Base-by-base conservation (phyloP, 2,329 filamentous ascomycete species). In the Dryadomyces quercivorus region DNA sequence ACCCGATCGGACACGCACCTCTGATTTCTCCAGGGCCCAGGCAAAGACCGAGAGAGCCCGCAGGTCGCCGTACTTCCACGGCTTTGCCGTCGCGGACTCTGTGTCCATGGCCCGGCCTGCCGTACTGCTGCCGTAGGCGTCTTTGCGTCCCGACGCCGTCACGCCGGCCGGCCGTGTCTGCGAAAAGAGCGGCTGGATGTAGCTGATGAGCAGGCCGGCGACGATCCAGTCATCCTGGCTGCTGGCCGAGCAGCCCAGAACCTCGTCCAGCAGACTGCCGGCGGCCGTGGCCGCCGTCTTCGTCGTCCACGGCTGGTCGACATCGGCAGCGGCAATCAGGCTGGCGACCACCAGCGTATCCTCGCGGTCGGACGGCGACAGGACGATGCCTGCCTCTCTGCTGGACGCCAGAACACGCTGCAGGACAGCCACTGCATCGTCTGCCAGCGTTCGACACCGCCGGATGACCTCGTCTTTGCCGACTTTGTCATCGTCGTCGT, bases 101-200 rank as follows among this genome's bases (percentile, higher is more conserved):
- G 50, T 16, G n/a, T 53, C 50, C 2, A 46, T 38, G 3, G 51
- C 13, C 3, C 21, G 62, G 62, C 31, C 64, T 64, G 46, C 66
- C 65, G 46, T 70, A 69, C 22, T 62, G 4, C 73, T 66, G 34
- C 67, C 63, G 51, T 74, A 78, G 43, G 72, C 69, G 26, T 70
- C 72, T 62, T 77, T 81, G 36, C 79, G 75, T 21, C 82, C 81
- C 5, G 76, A 71, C 2, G 75, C 67, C 3, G 82, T 84, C 48
- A 86, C 68, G 2, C 70, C 70, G 2, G 66, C 65, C 5, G 80
- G 75, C 20, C 73, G 76, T 16, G 73, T 72, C 56, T 74, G 75
- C 31, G 75, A 73, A 70, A 91, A 90, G 6, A 87, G 69, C 31
- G 83, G 83, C 42, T 82, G 82, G 51, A 91, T 74, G 62, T 82